Base-by-base conservation (phyloP, 2,329 filamentous ascomycete genomes). In the Xylaria digitata region DNA sequence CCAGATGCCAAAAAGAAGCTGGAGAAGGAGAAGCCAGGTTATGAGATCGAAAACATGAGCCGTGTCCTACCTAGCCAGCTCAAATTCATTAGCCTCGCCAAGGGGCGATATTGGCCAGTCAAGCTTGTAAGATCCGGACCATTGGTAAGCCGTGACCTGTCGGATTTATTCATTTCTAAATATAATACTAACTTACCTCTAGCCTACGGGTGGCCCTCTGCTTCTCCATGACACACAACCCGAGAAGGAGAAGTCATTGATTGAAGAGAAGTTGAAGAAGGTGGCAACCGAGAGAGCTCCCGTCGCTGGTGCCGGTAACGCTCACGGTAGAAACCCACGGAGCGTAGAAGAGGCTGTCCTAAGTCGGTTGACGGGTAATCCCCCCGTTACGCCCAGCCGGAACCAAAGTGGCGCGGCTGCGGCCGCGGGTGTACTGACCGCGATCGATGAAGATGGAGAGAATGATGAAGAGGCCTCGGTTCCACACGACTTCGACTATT, bases 31-130 rank as follows among this genome's bases (percentile, higher is more conserved):
- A 98, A 97, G 87, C 87, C 97, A 66, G 96, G 96, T 73, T 97
- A 96, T 78, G 94, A 97, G 71, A 87, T 99, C 69, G 92, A 96
- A 77, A 99, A 99, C 84, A 96, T 99, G 93, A 96, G 92, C 61
- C 89, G 96, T 74, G 94, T 99, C 42, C 87, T 99, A 54, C 96
- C 94, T 0, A 88, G 89, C 53, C 96, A 99, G 82, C 87, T 98
- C 76, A 97, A 97, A 84, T 97, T 95, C 80, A 93, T 99, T 76
- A 97, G 89, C 80, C 97, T 99, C 85, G 89, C 93, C 55, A 88
- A 92, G 70, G 92, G 92, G 52, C 90, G 96, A 73, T 99, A 97
- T 81, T 93, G 92, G 85, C 95, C 96, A 42, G 94, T 98, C 67
- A 89, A 89, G 80, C 87, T 78, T 21, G 74, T 78, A 45, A 72